Percentiles rank a stretch among this genome's conserved stretches.
phyloP scores from a whole-genome alignment of 345 rosid species.

The Physaria fendleri region DNA sequence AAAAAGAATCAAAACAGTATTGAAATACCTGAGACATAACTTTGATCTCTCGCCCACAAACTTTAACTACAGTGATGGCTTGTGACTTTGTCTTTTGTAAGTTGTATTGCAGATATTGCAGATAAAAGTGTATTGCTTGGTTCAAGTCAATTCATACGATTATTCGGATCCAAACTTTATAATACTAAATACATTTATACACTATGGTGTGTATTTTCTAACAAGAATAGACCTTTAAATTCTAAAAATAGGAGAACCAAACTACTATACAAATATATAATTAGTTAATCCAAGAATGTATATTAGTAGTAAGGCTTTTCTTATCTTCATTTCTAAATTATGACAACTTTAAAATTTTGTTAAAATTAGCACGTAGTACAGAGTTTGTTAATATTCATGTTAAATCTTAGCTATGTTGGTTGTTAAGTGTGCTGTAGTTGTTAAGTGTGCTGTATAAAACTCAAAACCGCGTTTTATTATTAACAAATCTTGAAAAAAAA shows the following conservation, averaged over 20 bases:
- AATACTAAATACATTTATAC: no score
- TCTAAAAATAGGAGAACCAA: slow-evolving; percentile 6
- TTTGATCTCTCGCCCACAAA: no score
- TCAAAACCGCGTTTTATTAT: slow-evolving; percentile 22
- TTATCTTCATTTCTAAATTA: neutral
- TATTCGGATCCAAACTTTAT: no score
- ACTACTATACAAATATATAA: neutral
- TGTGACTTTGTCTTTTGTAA: no score
- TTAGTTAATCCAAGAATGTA: neutral
- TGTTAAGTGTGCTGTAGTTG: no score
- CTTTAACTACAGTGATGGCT: no score
- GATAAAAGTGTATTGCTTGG: no score
- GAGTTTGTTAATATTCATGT: neutral
- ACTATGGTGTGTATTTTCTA: neutral
- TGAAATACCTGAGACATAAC: no score
- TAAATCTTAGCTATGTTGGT: slow-evolving; percentile 1
- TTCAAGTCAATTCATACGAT: no score
- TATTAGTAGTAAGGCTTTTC: neutral
- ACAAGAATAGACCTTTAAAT: neutral
- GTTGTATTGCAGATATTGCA: no score
- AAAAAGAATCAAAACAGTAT: no score
- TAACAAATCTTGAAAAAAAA: neutral
- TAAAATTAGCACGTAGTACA: slow-evolving; percentile 12
- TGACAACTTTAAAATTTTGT: neutral
- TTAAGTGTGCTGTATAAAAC: slow-evolving; percentile 15